Percentiles rank a stretch among this genome's conserved stretches.
Conservation (phyloP, 441 rosid species). For the Erysimum cheiri region DNA sequence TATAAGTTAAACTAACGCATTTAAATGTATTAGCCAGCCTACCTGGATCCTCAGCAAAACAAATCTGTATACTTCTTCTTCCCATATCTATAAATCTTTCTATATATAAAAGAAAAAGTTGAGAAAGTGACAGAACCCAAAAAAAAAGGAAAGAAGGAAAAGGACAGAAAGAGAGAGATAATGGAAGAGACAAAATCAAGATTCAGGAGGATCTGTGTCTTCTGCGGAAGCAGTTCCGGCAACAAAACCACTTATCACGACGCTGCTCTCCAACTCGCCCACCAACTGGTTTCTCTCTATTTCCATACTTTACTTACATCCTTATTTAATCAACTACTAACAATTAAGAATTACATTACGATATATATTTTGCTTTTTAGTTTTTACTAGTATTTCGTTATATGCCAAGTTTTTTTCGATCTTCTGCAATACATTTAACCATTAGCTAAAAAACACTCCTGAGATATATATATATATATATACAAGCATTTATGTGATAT, state of each 20-base stretch:
- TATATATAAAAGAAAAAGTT: neutral
- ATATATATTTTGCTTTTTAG: neutral
- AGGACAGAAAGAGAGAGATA: slow-evolving; percentile 37
- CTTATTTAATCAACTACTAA: slow-evolving; percentile 10
- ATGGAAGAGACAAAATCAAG: slow-evolving; percentile 74
- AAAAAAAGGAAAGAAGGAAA: slow-evolving; percentile 26
- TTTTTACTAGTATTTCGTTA: neutral
- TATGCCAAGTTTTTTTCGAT: neutral
- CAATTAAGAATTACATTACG: neutral
- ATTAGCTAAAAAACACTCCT: neutral
- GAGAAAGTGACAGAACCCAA: slow-evolving; percentile 38
- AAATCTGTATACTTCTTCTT: slow-evolving; percentile 38
- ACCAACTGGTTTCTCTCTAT: slow-evolving; percentile 62
- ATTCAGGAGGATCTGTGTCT: slow-evolving; percentile 86
- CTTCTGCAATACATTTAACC: neutral
- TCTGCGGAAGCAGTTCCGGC: slow-evolving; percentile 93
- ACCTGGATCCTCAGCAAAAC: slow-evolving; percentile 28
- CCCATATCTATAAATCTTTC: neutral
- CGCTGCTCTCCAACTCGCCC: slow-evolving; percentile 85
- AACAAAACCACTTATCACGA: slow-evolving; percentile 88
- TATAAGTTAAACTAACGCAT: slow-evolving; percentile 25
- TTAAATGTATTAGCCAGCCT: slow-evolving; percentile 35
- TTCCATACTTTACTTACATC: neutral
- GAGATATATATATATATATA: no score
- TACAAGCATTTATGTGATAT: slow-evolving; percentile 1